These are phyloP conservation scores for Kluyveromyces aestuarii DNA, from an alignment of 805 yeast species.

Conservation along the genomic window DNA sequence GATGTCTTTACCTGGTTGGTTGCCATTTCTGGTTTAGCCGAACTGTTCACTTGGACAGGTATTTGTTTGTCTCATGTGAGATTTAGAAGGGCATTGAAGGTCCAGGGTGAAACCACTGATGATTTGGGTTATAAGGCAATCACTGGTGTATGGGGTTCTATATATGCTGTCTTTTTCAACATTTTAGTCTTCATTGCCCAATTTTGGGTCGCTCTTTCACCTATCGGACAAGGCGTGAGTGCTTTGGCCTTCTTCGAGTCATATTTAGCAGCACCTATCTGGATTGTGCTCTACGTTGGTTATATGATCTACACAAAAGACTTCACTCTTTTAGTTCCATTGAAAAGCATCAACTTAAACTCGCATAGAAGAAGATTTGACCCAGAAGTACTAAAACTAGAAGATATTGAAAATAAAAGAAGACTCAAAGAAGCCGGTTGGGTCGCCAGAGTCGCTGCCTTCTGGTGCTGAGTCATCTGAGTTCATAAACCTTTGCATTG, in stretches of 20 bases:
- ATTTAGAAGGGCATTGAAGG: constrained; percentile 45
- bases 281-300: constrained; percentile 36
- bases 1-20: constrained; percentile 53
- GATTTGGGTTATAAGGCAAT: constrained; percentile 46
- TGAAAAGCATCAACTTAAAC: constrained; percentile 35
- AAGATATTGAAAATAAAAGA: constrained; percentile 31
- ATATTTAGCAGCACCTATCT: constrained; percentile 41
- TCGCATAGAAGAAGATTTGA: constrained; percentile 33
- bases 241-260: constrained; percentile 41
- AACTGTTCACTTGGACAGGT: constrained; percentile 50
- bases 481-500: neutral
- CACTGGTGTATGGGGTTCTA: constrained; percentile 43
- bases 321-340: constrained; percentile 25
- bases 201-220: constrained; percentile 57
- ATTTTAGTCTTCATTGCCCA: constrained; percentile 44
- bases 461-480: constrained; percentile 5
- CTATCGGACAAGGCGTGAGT: constrained; percentile 33
- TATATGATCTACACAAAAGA: constrained; percentile 41
- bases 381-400: constrained; percentile 33
- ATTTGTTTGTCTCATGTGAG: constrained; percentile 45
- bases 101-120: constrained; percentile 36
- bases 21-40: constrained; percentile 47
- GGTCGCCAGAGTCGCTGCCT: constrained; percentile 2
- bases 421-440: constrained; percentile 9
- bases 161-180: constrained; percentile 40